phyloP scores from a whole-genome alignment of 768 basidiomycete genomes.

The Russula lepida region DNA sequence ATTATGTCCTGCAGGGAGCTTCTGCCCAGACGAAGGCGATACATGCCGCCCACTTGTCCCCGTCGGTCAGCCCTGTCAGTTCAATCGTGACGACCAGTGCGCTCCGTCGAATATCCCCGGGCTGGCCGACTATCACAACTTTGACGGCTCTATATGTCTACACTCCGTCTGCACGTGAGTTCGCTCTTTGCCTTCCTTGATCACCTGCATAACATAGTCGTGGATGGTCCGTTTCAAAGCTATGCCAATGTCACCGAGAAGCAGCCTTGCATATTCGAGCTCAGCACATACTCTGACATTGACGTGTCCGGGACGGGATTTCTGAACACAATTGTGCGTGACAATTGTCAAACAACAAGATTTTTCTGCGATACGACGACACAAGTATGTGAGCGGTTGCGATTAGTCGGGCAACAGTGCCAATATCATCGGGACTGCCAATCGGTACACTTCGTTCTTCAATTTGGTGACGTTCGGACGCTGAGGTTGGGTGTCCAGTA shows the following conservation, averaged over 20 bases:
- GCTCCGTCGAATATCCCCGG: slow-evolving; percentile 2
- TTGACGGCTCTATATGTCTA: slow-evolving; percentile 14
- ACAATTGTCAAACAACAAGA: slow-evolving; percentile 18
- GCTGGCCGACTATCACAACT: slow-evolving; percentile 9
- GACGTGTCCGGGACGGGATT: slow-evolving; percentile 2
- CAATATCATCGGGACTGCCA: slow-evolving; percentile 19
- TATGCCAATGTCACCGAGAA: slow-evolving; percentile 35
- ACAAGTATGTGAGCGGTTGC: slow-evolving; percentile 10
- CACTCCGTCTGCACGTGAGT: slow-evolving; percentile 19
- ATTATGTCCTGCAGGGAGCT: slow-evolving; percentile 13
- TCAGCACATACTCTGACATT: slow-evolving; percentile 30
- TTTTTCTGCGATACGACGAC: slow-evolving; percentile 17
- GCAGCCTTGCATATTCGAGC: slow-evolving; percentile 33
- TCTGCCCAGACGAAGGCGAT: slow-evolving; percentile 21
- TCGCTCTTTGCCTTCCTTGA: not conserved
- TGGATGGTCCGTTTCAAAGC: slow-evolving; percentile 19
- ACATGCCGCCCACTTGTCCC: slow-evolving; percentile 12
- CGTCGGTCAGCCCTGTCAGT: slow-evolving; percentile 17
- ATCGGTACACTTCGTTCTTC: slow-evolving; percentile 3
- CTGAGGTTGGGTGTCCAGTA: slow-evolving; percentile 12
- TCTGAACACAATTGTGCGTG: slow-evolving; percentile 16
- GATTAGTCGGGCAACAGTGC: slow-evolving; percentile 9
- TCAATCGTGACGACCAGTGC: slow-evolving; percentile 21
- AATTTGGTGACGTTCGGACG: not conserved
- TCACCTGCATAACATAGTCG: not conserved